A percentile compares a stretch with the other conserved stretches of the same genome.
phyloP scores from a whole-genome alignment of 75 land plant genomes.

The Adiantum capillusveneris region DNA sequence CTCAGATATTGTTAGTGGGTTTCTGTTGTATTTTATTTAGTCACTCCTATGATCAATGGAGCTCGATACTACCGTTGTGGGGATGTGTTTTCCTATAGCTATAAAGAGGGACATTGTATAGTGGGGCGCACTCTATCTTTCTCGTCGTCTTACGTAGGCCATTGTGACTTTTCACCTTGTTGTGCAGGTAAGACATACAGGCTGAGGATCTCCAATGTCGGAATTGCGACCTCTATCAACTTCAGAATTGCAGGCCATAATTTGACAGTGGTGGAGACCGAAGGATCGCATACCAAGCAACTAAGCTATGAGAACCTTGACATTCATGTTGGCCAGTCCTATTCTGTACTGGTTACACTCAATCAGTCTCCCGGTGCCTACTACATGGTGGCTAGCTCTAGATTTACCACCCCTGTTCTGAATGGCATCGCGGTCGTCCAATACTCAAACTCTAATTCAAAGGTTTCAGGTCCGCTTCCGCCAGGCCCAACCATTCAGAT shows the following conservation, averaged over 20 bases:
- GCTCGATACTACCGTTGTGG: too few species aligned
- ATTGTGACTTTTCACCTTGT: too few species aligned
- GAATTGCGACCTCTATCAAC: conserved; percentile 56
- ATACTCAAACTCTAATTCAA: conserved; percentile 45
- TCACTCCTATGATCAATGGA: too few species aligned
- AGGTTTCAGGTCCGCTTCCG: conserved; percentile 46
- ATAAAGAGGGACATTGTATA: too few species aligned
- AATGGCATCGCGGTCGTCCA: conserved; percentile 52
- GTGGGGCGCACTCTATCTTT: too few species aligned
- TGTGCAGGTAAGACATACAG: conserved; percentile 84
- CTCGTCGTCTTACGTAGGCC: too few species aligned
- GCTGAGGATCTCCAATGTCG: conserved; percentile 82
- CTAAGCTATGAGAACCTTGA: conserved; percentile 59
- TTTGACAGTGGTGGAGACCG: conserved; percentile 75
- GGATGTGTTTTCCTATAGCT: too few species aligned
- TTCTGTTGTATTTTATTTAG: too few species aligned
- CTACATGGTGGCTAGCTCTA: conserved; percentile 66
- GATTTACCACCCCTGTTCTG: conserved; percentile 52
- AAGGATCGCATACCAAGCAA: conserved; percentile 76
- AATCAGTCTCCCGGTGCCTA: conserved; percentile 64
- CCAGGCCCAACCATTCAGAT: conserved; percentile 63
- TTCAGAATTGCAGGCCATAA: conserved; percentile 80
- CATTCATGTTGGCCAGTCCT: conserved; percentile 75
- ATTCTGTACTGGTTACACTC: conserved; percentile 67
- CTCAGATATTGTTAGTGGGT: too few species aligned